These are phyloP conservation scores for Protomyces macrosporus DNA, from an alignment of 1,139 yeast genomes.

Conservation along the genomic window DNA sequence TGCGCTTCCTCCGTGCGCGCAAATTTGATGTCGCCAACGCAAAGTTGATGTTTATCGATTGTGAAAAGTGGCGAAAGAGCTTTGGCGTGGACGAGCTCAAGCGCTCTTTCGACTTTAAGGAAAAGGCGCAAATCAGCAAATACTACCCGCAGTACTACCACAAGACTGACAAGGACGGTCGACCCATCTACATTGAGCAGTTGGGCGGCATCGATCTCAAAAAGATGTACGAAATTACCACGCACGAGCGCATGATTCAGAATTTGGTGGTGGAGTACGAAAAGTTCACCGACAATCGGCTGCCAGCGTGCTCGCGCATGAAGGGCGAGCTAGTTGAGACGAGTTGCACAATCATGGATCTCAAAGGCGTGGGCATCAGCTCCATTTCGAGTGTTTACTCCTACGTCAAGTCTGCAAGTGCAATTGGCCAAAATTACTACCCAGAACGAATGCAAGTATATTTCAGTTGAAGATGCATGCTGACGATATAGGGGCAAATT, in stretches of 20 bases:
- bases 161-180: constrained; percentile 92
- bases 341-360: constrained; percentile 89
- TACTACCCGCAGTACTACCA: constrained; percentile 96
- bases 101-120: constrained; percentile 79
- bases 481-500: constrained; percentile 72
- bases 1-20: constrained; percentile 90
- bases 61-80: constrained; percentile 88
- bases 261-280: constrained; percentile 98
- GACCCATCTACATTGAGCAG: constrained; percentile 93
- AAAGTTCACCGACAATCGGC: constrained; percentile 69
- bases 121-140: constrained; percentile 65
- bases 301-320: constrained; percentile 87
- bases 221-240: constrained; percentile 88
- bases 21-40: constrained; percentile 81
- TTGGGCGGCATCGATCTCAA: constrained; percentile 82
- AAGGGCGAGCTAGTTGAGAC: constrained; percentile 79
- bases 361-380: constrained; percentile 84
- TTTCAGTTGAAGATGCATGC: not conserved
- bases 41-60: constrained; percentile 71
- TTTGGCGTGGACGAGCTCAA: constrained; percentile 83
- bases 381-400: constrained; percentile 79
- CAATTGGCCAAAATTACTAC: constrained; percentile 92
- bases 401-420: constrained; percentile 87
- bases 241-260: constrained; percentile 92
- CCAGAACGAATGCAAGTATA: constrained; percentile 66